Percentiles rank a stretch among this genome's conserved stretches.
These are phyloP conservation scores for Lanmaoa rubissima DNA, from an alignment of 768 basidiomycete species.

Conservation along the genomic window DNA sequence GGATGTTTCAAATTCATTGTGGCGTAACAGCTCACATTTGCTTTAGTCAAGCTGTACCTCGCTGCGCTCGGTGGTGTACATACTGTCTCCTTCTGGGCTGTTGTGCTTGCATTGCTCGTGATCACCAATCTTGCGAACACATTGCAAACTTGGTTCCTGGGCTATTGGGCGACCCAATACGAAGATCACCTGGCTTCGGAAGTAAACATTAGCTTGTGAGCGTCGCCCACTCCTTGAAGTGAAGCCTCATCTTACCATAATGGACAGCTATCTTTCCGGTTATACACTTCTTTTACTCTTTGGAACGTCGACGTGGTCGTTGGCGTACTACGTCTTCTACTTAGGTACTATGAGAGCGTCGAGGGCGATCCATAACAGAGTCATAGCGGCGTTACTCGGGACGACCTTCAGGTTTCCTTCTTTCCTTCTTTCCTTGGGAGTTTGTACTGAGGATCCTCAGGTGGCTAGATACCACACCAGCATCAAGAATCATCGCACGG, in stretches of 20 bases:
- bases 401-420: neutral
- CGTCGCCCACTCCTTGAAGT: neutral
- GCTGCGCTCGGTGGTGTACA: neutral
- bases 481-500: neutral
- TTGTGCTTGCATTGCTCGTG: neutral
- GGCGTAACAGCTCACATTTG: neutral
- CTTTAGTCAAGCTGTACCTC: neutral
- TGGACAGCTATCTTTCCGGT: neutral
- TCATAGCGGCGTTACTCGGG: neutral
- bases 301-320: neutral
- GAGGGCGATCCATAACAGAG: neutral
- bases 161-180: slow-evolving; percentile 3
- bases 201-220: neutral
- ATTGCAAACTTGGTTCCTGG: slow-evolving; percentile 2
- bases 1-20: neutral
- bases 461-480: neutral
- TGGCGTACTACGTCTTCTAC: neutral
- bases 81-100: neutral
- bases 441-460: neutral
- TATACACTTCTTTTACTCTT: neutral
- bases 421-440: neutral
- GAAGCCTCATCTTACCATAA: neutral
- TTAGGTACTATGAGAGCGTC: neutral
- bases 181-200: neutral
- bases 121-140: neutral